These are phyloP conservation scores for Spencermartinsiella ligniputridi DNA, from an alignment of 1,139 yeast genomes.

Conservation along the genomic window DNA sequence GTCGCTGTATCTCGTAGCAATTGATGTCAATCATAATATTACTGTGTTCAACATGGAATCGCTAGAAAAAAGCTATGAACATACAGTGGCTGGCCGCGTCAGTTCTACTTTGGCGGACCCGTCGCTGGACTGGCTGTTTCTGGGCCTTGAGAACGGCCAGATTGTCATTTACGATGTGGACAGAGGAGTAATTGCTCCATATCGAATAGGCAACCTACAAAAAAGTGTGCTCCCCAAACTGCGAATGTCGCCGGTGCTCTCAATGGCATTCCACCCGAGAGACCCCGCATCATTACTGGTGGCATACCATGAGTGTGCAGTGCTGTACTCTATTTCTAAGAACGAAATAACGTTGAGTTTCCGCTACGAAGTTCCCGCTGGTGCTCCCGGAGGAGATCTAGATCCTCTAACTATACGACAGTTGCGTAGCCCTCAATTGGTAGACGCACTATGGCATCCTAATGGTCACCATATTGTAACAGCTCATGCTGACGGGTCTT, in stretches of 20 bases:
- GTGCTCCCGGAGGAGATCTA: constrained; percentile 60
- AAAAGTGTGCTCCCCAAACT: constrained; percentile 33
- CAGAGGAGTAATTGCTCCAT: constrained; percentile 61
- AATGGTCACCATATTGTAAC: constrained; percentile 83
- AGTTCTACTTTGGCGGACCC: constrained; percentile 75
- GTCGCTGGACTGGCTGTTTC: constrained; percentile 75
- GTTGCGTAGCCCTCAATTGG: constrained; percentile 46
- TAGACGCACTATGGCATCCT: constrained; percentile 81
- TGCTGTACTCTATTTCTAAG: constrained; percentile 62
- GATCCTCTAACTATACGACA: constrained; percentile 31
- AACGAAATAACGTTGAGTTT: constrained; percentile 54
- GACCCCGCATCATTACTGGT: constrained; percentile 77
- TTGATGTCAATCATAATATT: constrained; percentile 52
- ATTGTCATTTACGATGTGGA: constrained; percentile 80
- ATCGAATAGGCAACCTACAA: constrained; percentile 70
- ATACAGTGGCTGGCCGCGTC: constrained; percentile 53
- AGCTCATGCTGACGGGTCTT: constrained; percentile 71
- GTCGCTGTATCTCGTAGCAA: constrained; percentile 72
- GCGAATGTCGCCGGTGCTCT: constrained; percentile 54
- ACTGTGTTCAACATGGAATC: constrained; percentile 67
- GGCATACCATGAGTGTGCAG: constrained; percentile 65
- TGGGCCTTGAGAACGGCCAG: constrained; percentile 78
- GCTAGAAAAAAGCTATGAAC: constrained; percentile 52
- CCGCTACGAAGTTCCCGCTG: constrained; percentile 55
- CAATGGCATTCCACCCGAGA: constrained; percentile 80